Conservation (phyloP, 2,329 filamentous ascomycete species). For the Fusarium tuaranense region DNA sequence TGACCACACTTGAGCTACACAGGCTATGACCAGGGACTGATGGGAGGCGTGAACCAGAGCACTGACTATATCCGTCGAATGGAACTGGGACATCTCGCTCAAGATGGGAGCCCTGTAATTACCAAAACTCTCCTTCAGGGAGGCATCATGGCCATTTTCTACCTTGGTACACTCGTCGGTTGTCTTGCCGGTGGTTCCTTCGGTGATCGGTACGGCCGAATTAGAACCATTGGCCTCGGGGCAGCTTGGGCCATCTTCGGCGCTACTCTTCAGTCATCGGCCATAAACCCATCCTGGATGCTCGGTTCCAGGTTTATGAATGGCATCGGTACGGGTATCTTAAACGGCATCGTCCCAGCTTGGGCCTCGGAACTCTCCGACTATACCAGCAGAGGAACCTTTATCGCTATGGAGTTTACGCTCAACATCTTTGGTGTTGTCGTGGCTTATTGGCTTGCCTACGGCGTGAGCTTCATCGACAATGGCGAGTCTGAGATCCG, state of each 20-base stretch:
- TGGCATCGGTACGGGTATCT: conserved; percentile 75
- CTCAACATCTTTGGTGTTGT: conserved; percentile 79
- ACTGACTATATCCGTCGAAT: conserved; percentile 73
- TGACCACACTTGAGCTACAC: not conserved
- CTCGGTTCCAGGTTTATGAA: conserved; percentile 63
- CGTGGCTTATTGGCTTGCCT: conserved; percentile 1
- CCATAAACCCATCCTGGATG: conserved; percentile 77
- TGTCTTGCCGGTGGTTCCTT: conserved; percentile 72
- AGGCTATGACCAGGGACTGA: conserved; percentile 65
- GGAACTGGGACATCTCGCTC: conserved; percentile 71
- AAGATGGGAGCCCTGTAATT: conserved; percentile 62
- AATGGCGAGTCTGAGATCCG: conserved; percentile 1
- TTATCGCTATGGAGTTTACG: conserved; percentile 79
- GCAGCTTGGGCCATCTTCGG: conserved; percentile 69
- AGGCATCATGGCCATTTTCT: conserved; percentile 53
- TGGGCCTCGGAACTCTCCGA: conserved; percentile 79
- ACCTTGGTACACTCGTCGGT: conserved; percentile 71
- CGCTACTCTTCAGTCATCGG: conserved; percentile 73
- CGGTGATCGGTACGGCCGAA: conserved; percentile 71
- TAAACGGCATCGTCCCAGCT: conserved; percentile 78
- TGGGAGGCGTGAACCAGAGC: conserved; percentile 75
- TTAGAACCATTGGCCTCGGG: conserved; percentile 72
- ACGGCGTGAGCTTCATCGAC: conserved; percentile 5
- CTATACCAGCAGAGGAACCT: conserved; percentile 75
- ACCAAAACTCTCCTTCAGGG: conserved; percentile 59